Conservation (phyloP, 257 asterid species). For the Plantago elongata region DNA sequence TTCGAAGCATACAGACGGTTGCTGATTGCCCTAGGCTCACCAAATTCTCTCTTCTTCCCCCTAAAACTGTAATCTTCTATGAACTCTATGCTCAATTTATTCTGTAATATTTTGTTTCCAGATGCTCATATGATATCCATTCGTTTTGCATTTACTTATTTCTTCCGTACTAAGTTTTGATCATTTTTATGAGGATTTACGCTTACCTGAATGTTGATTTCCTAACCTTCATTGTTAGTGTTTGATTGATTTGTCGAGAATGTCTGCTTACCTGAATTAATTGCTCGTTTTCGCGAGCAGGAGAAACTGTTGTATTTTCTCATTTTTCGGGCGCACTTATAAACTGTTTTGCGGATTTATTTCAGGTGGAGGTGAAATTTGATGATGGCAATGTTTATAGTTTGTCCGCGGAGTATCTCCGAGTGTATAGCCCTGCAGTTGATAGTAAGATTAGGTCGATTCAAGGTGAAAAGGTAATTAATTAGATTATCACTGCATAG, state of each 20-base stretch:
- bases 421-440: constrained; percentile 76
- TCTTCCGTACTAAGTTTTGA: not conserved
- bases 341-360: not conserved
- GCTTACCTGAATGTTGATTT: too few relatives aligned
- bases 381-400: constrained; percentile 41
- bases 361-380: constrained; percentile 73
- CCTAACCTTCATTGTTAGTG: too few relatives aligned
- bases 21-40: constrained; percentile 52
- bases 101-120: not conserved
- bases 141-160: not conserved
- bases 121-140: not conserved
- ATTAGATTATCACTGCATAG: not conserved
- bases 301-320: too few relatives aligned
- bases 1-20: constrained; percentile 40
- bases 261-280: too few relatives aligned
- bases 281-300: too few relatives aligned
- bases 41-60: constrained; percentile 48
- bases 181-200: not conserved
- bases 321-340: too few relatives aligned
- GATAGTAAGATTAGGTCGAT: constrained; percentile 72
- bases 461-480: constrained; percentile 70
- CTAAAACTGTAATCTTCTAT: constrained; percentile 43
- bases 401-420: constrained; percentile 77
- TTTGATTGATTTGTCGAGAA: too few relatives aligned
- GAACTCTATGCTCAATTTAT: not conserved